Base-by-base conservation (phyloP, 192 early-diverging fungal genomes). In the Podila horticola region DNA sequence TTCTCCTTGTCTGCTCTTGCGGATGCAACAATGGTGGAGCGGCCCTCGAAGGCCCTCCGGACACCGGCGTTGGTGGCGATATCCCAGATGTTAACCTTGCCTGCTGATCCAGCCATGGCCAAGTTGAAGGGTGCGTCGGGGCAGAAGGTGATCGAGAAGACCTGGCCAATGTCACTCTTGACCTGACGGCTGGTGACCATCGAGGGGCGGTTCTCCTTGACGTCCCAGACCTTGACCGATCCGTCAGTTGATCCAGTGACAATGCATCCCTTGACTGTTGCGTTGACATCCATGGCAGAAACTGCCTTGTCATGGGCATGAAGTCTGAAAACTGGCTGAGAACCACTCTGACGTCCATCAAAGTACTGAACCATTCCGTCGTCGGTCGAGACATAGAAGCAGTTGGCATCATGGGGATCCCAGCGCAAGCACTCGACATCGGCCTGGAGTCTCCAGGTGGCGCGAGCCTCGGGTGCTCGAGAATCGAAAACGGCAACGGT, bases 401-500 rank as follows among this genome's bases (percentile, higher is more conserved):
- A 86, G 66, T 91, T 91, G 20, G 94, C 87, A 67, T 90, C 84
- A 85, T 96, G 92, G 19, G 95, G 92, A 72, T 98, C 96, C 97
- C 97, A 99, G 68, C 91, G 90, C 49, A 98, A 69, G 70, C 91
- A 91, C 83, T 99, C 97, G 19, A 97, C 96, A 84, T 99, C 98
- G 4, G 95, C 91, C 15, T 87, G 72, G 29, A 97, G 82, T 4
- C 82, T 84, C 90, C 93, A 97, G 69, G 84, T 86, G 13, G 86
- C 85, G 22, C 95, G 84, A 31, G 87, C 84, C 1, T 84, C 85
- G 1, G 98, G 95, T 1, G 95, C 85, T n/a, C 98, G 87, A 30
- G 97, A 94, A 82, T 99, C 98, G 60, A 99, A 94, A 12, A 92
- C 92, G n/a, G 90, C 91, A 0, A 92, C 93, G 2, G 88, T 89